These are phyloP conservation scores for Lyophyllum atratum DNA, from an alignment of 768 basidiomycete species.

Conservation along the genomic window DNA sequence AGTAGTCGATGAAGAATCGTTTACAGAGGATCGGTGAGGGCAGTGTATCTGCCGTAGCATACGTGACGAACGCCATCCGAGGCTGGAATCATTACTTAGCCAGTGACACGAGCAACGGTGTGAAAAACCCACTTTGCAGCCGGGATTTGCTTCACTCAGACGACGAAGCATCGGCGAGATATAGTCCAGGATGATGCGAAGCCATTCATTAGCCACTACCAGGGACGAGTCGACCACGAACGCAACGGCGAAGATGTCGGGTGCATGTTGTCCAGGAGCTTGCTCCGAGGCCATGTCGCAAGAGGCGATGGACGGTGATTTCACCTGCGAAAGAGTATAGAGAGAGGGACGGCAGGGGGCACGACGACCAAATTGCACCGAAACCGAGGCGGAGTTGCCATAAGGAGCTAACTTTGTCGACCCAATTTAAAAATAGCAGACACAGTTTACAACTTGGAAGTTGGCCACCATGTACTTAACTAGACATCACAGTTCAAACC, in stretches of 20 bases:
- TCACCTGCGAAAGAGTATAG: neutral
- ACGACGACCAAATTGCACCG: too few relatives aligned
- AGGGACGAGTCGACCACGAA: constrained; percentile 66
- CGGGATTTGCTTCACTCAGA: constrained; percentile 42
- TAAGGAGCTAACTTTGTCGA: too few relatives aligned
- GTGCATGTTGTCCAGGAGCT: neutral
- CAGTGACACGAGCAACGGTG: neutral
- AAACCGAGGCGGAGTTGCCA: too few relatives aligned
- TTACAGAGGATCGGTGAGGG: constrained; percentile 59
- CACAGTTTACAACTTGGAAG: too few relatives aligned
- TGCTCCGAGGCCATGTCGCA: constrained; percentile 3
- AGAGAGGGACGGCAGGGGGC: too few relatives aligned
- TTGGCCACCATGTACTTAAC: too few relatives aligned
- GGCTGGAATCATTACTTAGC: constrained; percentile 20
- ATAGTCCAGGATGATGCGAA: constrained; percentile 45
- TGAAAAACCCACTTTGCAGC: constrained; percentile 34
- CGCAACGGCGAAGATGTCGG: constrained; percentile 46
- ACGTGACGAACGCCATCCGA: constrained; percentile 58
- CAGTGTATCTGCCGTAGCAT: constrained; percentile 57
- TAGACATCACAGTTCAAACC: too few relatives aligned
- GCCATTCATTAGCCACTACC: constrained; percentile 55
- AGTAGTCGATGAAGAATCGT: constrained; percentile 54
- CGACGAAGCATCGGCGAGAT: constrained; percentile 53
- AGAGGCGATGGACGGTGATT: neutral
- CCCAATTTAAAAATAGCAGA: too few relatives aligned